These are phyloP conservation scores for Dryadomyces quercivorus DNA, from an alignment of 2,329 filamentous ascomycete species.

Conservation along the genomic window DNA sequence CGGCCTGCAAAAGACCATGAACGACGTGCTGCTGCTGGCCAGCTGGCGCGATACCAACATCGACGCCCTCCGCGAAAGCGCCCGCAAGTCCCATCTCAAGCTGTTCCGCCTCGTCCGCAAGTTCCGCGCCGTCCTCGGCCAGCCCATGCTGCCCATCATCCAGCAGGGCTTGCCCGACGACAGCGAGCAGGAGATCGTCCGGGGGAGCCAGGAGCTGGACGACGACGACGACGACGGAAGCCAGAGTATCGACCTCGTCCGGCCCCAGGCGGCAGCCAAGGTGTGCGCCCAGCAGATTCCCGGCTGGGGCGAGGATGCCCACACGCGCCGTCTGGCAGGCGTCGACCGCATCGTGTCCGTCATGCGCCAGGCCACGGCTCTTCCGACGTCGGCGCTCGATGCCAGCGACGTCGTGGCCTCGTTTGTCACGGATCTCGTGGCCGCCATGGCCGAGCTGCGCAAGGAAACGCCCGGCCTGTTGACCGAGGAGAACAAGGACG, in stretches of 20 bases:
- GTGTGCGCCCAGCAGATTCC: constrained; percentile 23
- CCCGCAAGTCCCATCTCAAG: constrained; percentile 80
- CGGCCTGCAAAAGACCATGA: constrained; percentile 81
- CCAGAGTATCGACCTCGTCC: background rate
- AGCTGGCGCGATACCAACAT: constrained; percentile 99
- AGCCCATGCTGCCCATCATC: constrained; percentile 58
- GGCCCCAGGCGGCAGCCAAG: constrained; percentile 15
- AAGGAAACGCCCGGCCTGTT: constrained; percentile 72
- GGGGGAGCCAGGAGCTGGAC: constrained; percentile 9
- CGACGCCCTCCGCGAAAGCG: constrained; percentile 75
- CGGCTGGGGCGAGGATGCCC: constrained; percentile 22
- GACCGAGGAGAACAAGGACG: constrained; percentile 74
- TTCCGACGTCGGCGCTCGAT: constrained; percentile 33
- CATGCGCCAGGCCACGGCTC: background rate
- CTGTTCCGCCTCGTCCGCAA: constrained; percentile 85
- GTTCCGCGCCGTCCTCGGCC: constrained; percentile 67
- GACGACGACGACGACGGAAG: background rate
- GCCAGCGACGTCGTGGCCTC: constrained; percentile 47
- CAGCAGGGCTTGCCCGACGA: constrained; percentile 47
- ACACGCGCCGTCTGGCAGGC: constrained; percentile 51
- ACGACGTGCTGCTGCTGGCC: constrained; percentile 80
- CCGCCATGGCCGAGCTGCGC: constrained; percentile 59
- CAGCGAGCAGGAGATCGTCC: constrained; percentile 11
- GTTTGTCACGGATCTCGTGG: constrained; percentile 58
- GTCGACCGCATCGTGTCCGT: constrained; percentile 1